Evolutionary conservation across 371 early-diverging fungal species (phyloP).

Genomic region (Entomophthora muscae): DNA sequence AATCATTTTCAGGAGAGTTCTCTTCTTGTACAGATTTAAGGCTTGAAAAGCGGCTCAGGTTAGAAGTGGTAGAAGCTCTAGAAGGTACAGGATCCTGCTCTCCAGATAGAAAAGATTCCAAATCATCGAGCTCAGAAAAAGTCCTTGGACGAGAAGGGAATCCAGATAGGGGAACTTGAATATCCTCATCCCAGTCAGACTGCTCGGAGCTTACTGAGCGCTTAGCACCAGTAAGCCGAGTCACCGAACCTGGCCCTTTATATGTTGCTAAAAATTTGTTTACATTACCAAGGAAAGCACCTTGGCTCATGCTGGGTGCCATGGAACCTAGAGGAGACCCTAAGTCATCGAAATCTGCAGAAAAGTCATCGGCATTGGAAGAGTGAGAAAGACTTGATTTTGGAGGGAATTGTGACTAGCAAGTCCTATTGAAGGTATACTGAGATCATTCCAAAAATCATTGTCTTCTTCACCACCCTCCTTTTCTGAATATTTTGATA

Average conservation of each 20-base stretch:
- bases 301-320: neutral
- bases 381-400: neutral
- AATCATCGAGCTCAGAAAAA: neutral
- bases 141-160: slow-evolving; percentile 2
- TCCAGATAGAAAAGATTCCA: slow-evolving; percentile 1
- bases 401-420: neutral
- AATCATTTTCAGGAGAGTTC: neutral
- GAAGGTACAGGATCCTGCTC: slow-evolving; percentile 8
- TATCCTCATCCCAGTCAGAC: slow-evolving; percentile 8
- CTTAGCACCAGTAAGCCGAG: neutral
- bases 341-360: neutral
- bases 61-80: slow-evolving; percentile 1
- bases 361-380: neutral
- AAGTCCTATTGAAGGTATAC: neutral
- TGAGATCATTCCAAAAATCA: neutral
- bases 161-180: neutral
- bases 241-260: slow-evolving; percentile 6
- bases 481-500: neutral
- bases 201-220: neutral
- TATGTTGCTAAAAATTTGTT: slow-evolving; percentile 2
- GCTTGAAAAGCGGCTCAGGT: slow-evolving; percentile 3
- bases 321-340: neutral
- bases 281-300: neutral
- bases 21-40: slow-evolving; percentile 7
- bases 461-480: neutral